phyloP scores from a whole-genome alignment of 352 stramenopile species.

The Phytopythium oedochilum region DNA sequence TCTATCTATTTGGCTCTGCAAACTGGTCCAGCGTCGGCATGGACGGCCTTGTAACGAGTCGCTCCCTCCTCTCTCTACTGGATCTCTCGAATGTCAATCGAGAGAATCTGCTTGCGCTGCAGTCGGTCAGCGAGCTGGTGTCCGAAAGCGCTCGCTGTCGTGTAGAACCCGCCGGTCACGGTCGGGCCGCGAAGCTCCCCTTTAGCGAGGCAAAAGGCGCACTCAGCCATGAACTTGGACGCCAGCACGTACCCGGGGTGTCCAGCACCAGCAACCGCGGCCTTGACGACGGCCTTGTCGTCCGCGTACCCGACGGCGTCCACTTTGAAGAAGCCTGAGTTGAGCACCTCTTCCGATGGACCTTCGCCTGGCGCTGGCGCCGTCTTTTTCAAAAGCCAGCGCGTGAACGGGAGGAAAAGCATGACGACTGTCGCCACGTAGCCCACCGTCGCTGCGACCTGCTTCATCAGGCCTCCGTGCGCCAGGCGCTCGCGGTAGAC shows the following conservation, averaged over 20 bases:
- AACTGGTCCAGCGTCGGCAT: too few species aligned
- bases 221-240: slow-evolving; percentile 50
- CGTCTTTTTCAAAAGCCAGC: slow-evolving; percentile 58
- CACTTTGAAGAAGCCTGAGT: slow-evolving; percentile 60
- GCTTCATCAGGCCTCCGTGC: slow-evolving; percentile 38
- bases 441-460: slow-evolving; percentile 34
- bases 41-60: too few species aligned
- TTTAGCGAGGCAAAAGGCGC: slow-evolving; percentile 54
- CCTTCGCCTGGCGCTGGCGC: slow-evolving; percentile 75
- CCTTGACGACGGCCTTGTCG: slow-evolving; percentile 35
- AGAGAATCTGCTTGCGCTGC: slow-evolving; percentile 51
- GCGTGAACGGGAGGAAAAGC: slow-evolving; percentile 61
- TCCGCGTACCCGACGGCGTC: slow-evolving; percentile 41
- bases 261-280: slow-evolving; percentile 29
- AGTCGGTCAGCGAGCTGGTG: slow-evolving; percentile 45
- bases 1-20: too few species aligned
- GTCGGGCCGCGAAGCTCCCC: slow-evolving; percentile 20
- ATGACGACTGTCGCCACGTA: slow-evolving; percentile 29
- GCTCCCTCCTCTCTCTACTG: too few species aligned
- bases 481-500: slow-evolving; percentile 62
- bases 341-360: slow-evolving; percentile 76
- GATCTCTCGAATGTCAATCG: slow-evolving; percentile 38
- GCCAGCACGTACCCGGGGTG: slow-evolving; percentile 62
- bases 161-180: slow-evolving; percentile 49
- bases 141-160: slow-evolving; percentile 50